Evolutionary conservation across 2,329 filamentous ascomycete species (phyloP), one percentile per base, ranked within the genome.

Genomic region (Eurotiales sp.): DNA sequence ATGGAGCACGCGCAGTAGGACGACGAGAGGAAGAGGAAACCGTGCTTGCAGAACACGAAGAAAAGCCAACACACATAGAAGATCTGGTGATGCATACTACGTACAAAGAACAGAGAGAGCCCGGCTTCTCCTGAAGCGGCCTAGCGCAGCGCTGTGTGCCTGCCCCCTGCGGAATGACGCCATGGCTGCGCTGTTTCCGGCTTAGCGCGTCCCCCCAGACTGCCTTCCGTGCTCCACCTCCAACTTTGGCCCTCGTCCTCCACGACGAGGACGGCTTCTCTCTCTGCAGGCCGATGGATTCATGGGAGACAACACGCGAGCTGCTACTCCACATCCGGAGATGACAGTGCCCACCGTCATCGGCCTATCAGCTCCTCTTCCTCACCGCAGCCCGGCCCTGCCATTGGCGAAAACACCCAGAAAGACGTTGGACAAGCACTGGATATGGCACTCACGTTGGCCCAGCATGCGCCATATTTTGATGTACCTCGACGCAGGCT

Each of bases 271-370:
- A 8, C 8, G 29, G 8, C 29, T 32, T 32, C 8, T 32, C 29
- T 32, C n/a, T n/a, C 29, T 32, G 8, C 29, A 32, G 29, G 8
- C 29, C 29, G 29, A n/a, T 32, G 29, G 29, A n/a, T n/a, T n/a
- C n/a, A n/a, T 36, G 19, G 34, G 30, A 45, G 29, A 41, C 46
- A 51, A 21, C 41, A 51, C 49, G 41, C 41, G 49, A 51, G 43
- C 49, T n/a, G n/a, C n/a, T 51, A 46, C 49, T 51, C 49, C 49
- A 51, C 49, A 51, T 51, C 49, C 49, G 49, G 49, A 19, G 15
- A 36, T 5, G 30, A 36, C 30, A 22, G 32, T 12, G 27, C 41
- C 39, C 25, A 27, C 25, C 25, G 25, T 10, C n/a, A n/a, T n/a
- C 10, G 25, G 25, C 25, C 25, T 6, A 27, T 27, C 5, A 10